Conservation (phyloP, 345 rosid genomes). For the Bruguiera gymnorhiza region DNA sequence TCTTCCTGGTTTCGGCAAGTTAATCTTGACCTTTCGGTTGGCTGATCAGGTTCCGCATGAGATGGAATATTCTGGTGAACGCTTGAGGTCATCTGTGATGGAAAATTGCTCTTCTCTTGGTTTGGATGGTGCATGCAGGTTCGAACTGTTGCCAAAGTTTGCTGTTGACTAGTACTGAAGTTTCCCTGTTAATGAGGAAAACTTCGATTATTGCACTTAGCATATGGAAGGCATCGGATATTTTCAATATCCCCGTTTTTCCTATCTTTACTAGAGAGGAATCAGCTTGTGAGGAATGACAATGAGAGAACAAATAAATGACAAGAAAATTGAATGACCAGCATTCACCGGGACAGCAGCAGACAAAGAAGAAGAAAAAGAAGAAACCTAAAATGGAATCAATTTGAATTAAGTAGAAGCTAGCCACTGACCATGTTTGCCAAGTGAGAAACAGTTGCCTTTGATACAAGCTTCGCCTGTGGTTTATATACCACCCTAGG, state of each 20-base stretch:
- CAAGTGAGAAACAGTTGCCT: constrained; percentile 65
- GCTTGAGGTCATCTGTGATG: constrained; percentile 31
- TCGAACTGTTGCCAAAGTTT: constrained; percentile 27
- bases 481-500: constrained; percentile 68
- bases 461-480: constrained; percentile 78
- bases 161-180: constrained; percentile 28
- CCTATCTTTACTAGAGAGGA: not conserved
- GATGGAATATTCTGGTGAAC: constrained; percentile 28
- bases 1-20: constrained; percentile 38
- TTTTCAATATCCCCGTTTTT: not conserved
- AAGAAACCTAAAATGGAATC: not conserved
- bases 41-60: constrained; percentile 26
- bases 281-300: not conserved
- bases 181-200: constrained; percentile 43
- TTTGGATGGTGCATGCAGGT: constrained; percentile 23
- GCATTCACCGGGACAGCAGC: constrained; percentile 6
- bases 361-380: not conserved
- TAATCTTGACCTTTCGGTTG: constrained; percentile 31
- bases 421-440: constrained; percentile 69
- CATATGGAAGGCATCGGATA: constrained; percentile 1
- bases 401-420: not conserved
- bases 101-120: constrained; percentile 36
- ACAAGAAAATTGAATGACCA: not conserved
- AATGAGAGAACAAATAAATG: not conserved
- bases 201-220: not conserved